phyloP scores from a whole-genome alignment of 202 grass and related monocot genomes.

The Panicum virgatum region DNA sequence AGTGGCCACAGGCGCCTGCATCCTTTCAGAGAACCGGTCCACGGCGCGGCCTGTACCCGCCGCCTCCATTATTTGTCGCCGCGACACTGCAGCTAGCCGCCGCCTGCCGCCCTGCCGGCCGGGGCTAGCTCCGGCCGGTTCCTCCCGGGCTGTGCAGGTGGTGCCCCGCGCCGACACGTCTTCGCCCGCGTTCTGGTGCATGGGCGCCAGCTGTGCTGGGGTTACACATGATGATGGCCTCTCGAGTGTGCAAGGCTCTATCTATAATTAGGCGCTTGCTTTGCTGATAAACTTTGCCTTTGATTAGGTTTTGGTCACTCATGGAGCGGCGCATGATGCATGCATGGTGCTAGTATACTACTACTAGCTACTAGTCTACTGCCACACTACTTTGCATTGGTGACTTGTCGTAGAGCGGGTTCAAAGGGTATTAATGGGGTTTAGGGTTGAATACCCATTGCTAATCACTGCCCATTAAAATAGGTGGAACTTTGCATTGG shows the following conservation, averaged over 20 bases:
- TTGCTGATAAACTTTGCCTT: slow-evolving; percentile 29
- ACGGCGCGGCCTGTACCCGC: neutral
- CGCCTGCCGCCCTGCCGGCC: neutral
- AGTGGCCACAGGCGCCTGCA: neutral
- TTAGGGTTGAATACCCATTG: too few species aligned
- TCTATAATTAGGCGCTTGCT: slow-evolving; percentile 23
- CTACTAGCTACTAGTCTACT: too few species aligned
- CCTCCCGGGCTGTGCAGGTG: neutral
- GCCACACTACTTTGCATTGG: neutral
- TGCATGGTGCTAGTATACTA: neutral
- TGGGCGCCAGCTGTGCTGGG: slow-evolving; percentile 36
- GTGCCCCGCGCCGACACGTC: slow-evolving; percentile 22
- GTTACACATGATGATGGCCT: neutral
- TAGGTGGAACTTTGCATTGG: too few species aligned
- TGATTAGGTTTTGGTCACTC: neutral
- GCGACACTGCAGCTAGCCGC: neutral
- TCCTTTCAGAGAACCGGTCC: slow-evolving; percentile 5
- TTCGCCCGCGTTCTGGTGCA: neutral
- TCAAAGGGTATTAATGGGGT: too few species aligned
- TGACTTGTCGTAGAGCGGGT: neutral
- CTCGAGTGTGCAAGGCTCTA: neutral
- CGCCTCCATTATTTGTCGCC: neutral
- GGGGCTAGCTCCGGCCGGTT: neutral
- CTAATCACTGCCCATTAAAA: too few species aligned
- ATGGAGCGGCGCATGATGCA: neutral